Evolutionary conservation across 1,284 basidiomycete species (phyloP).

Genomic region (Bondarzewia mesenterica): DNA sequence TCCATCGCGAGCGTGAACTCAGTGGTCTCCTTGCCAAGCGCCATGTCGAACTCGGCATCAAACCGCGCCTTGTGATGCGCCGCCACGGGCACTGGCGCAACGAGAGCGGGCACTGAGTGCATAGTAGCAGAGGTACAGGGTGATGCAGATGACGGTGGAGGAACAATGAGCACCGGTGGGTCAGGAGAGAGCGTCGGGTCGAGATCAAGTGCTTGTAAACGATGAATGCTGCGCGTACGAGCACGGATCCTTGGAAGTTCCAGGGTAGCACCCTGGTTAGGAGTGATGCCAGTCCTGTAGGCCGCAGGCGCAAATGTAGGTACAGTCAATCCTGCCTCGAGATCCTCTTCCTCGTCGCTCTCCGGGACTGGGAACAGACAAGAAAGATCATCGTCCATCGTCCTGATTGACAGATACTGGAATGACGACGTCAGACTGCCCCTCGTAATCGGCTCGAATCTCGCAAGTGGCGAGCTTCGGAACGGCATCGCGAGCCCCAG

Average conservation of each 20-base stretch:
- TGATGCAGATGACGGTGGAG: constrained; percentile 3
- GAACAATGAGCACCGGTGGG: constrained; percentile 6
- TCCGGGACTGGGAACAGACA: constrained; percentile 42
- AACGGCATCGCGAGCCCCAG: constrained; percentile 36
- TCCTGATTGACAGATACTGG: constrained; percentile 14
- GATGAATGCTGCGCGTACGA: constrained; percentile 22
- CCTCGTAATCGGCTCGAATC: constrained; percentile 23
- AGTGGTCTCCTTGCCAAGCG: not conserved
- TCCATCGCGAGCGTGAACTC: constrained; percentile 24
- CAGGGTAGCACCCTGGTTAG: constrained; percentile 5
- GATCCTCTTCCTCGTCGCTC: constrained; percentile 34
- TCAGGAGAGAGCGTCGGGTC: constrained; percentile 4
- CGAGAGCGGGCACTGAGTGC: constrained; percentile 1
- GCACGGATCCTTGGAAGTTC: constrained; percentile 19
- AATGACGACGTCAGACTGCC: not conserved
- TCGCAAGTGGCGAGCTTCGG: constrained; percentile 30
- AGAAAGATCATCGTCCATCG: constrained; percentile 18
- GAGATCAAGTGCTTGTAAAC: constrained; percentile 12
- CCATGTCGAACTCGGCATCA: not conserved
- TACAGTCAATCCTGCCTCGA: constrained; percentile 7
- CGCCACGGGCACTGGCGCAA: constrained; percentile 5
- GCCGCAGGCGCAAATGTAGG: not conserved
- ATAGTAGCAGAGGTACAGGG: constrained; percentile 4
- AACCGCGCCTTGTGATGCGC: constrained; percentile 4
- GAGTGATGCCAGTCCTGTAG: not conserved